Conservation (phyloP, 768 basidiomycete genomes). For the Rubroboletus pulcherrimus region DNA sequence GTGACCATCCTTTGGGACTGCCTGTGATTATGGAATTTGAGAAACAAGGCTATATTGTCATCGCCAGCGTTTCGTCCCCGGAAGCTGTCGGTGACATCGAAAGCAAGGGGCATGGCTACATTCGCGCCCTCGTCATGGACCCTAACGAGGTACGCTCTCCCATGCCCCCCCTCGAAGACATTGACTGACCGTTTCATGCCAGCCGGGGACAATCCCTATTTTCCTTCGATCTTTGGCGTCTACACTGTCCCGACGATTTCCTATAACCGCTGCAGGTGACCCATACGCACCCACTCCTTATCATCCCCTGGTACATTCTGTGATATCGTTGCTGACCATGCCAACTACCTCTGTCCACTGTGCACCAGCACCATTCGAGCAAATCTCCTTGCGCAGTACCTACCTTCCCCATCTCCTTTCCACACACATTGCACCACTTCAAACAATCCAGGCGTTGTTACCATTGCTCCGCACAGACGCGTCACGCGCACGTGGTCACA, state of each 20-base stretch:
- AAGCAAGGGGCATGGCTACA: conserved; percentile 63
- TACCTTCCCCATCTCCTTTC: conserved; percentile 72
- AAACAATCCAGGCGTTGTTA: conserved; percentile 70
- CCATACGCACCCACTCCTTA: conserved; percentile 66
- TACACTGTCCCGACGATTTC: conserved; percentile 78
- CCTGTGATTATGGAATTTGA: conserved; percentile 73
- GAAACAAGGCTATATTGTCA: conserved; percentile 76
- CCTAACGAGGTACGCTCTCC: conserved; percentile 58
- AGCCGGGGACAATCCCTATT: conserved; percentile 69
- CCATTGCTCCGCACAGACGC: conserved; percentile 73
- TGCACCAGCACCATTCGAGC: conserved; percentile 62
- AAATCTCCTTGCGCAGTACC: conserved; percentile 54
- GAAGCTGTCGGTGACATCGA: conserved; percentile 67
- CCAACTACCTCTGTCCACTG: conserved; percentile 35
- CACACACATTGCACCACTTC: conserved; percentile 74
- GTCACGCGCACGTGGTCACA: conserved; percentile 41
- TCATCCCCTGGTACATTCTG: conserved; percentile 69
- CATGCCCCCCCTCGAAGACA: neutral
- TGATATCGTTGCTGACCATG: conserved; percentile 73
- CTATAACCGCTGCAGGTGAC: conserved; percentile 74
- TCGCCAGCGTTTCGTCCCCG: conserved; percentile 70
- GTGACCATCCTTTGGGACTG: conserved; percentile 68
- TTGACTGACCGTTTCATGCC: conserved; percentile 6
- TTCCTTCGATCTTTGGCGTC: conserved; percentile 82
- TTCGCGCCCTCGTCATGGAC: conserved; percentile 79